Base-by-base conservation (phyloP, 139 green algal species). In the Trebouxia sp. region DNA sequence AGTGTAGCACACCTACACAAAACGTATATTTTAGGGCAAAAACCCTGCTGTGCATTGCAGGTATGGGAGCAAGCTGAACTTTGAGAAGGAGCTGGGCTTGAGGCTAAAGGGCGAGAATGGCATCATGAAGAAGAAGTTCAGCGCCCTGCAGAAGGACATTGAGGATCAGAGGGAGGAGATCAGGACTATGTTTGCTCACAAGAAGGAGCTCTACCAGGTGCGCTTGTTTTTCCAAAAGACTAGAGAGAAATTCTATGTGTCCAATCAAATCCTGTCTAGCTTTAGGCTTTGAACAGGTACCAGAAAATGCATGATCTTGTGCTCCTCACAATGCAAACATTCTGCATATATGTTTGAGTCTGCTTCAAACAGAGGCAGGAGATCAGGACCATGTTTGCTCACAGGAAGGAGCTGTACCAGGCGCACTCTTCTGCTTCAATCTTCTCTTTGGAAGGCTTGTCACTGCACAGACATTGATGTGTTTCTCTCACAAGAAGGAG, bases 111-210 rank as follows among this genome's bases (percentile, higher is more conserved):
- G 94, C 17, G 94, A 98, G 92, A 97, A 97, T 70, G 94, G 94
- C 45, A 95, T 97, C 88, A 95, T 98, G 93, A 91, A 92, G 82
- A 97, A 97, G 87, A 96, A 96, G 85, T 97, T 97, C 87, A 93
- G 91, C 77, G 87, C 88, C 37, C 85, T 97, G 70, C 83, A 89
- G 67, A 94, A 94, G 72, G 88, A 95, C 62, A 95, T 98, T 38
- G 91, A 96, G 53, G 92, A 92, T 43, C 85, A 92, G 80, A 90
- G 91, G 77, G 92, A 94, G 84, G 91, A 97, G 89, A 90, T 95
- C 75, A 91, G 90, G 84, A 79, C 85, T 50, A 85, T 95, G 81
- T 93, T 95, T 81, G 90, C 94, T 75, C 88, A 94, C 79, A 93
- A 96, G 87, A 89, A 90, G 74, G 89, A 94, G 70, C 83, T 94